phyloP scores from a whole-genome alignment of 257 asterid species.

The Solanum ossicruentum region DNA sequence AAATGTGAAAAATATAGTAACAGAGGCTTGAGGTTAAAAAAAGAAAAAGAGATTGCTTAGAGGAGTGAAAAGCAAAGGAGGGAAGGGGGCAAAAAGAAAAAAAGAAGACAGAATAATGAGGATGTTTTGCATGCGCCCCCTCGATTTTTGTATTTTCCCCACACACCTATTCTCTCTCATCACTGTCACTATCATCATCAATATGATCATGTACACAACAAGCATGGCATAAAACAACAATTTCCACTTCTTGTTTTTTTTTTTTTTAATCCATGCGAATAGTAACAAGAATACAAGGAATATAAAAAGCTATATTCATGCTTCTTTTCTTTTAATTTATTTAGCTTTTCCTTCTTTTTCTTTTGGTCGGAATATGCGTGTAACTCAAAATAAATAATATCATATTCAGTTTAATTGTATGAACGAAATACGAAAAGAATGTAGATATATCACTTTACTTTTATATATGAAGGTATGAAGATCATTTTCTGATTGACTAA shows the following conservation, averaged over 20 bases:
- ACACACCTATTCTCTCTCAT: neutral
- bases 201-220: neutral
- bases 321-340: neutral
- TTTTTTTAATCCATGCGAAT: neutral
- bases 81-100: neutral
- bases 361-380: neutral
- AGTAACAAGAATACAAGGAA: neutral
- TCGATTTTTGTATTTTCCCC: neutral
- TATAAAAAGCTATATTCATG: neutral
- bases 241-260: neutral
- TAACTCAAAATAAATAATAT: too few relatives aligned
- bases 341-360: neutral
- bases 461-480: too few relatives aligned
- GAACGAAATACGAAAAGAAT: too few relatives aligned
- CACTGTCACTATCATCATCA: neutral
- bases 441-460: too few relatives aligned
- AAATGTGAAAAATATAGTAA: conserved; percentile 2
- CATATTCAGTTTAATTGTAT: too few relatives aligned
- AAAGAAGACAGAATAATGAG: conserved; percentile 36
- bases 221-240: neutral
- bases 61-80: conserved; percentile 21
- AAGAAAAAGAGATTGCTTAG: conserved; percentile 5
- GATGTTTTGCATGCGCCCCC: conserved; percentile 46
- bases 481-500: too few relatives aligned
- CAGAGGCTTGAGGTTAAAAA: neutral